phyloP scores from a whole-genome alignment of 129 eudicot species.

The Saposhnikovia divaricata region DNA sequence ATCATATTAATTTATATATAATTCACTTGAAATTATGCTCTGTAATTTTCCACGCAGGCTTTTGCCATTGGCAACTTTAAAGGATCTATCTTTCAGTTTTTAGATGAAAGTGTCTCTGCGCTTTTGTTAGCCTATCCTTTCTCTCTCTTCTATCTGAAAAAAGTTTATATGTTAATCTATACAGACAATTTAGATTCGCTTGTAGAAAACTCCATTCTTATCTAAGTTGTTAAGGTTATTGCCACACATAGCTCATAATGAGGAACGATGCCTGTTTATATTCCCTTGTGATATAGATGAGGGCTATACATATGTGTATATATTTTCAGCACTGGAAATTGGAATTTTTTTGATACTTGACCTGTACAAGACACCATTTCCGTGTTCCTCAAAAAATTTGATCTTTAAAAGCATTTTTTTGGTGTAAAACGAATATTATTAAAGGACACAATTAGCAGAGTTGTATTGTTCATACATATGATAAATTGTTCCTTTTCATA shows the following conservation, averaged over 20 bases:
- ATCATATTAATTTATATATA: background rate
- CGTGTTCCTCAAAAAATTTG: background rate
- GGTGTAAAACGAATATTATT: background rate
- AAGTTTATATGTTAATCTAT: background rate
- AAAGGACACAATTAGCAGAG: background rate
- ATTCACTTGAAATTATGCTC: background rate
- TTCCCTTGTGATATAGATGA: background rate
- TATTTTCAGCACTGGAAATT: background rate
- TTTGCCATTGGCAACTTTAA: background rate
- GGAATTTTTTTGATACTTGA: background rate
- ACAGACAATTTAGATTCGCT: background rate
- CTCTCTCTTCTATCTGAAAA: background rate
- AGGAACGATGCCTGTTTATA: background rate
- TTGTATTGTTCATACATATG: background rate
- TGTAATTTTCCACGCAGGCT: background rate
- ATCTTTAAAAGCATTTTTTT: background rate
- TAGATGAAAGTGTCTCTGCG: background rate
- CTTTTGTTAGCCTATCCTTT: background rate
- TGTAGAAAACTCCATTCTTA: background rate
- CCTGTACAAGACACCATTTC: background rate
- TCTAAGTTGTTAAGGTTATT: background rate
- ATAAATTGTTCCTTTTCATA: background rate
- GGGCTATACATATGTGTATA: background rate
- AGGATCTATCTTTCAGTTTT: background rate
- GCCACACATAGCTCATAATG: background rate